Conservation (phyloP, 495 filamentous ascomycete genomes). For the Aspergillus haitiensis region DNA sequence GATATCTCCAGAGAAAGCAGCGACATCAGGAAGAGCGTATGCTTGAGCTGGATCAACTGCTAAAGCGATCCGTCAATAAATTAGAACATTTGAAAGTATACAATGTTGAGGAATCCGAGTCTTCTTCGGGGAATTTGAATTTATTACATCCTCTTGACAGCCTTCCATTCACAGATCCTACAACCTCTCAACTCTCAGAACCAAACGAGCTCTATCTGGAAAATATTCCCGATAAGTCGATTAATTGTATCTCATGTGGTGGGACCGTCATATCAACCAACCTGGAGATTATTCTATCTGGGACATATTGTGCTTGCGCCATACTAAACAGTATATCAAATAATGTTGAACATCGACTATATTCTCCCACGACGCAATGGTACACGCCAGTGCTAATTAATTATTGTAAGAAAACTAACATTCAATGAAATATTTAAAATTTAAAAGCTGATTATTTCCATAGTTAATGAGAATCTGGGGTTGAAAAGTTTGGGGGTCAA, state of each 20-base stretch:
- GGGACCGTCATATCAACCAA: background rate
- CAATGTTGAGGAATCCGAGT: background rate
- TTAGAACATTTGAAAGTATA: background rate
- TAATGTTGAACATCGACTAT: too few relatives aligned
- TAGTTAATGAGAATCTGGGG: slow-evolving; percentile 3
- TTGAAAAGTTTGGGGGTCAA: background rate
- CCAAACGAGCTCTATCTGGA: background rate
- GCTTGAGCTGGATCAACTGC: background rate
- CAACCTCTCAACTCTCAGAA: background rate
- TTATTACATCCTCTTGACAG: background rate
- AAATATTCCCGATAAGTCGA: background rate
- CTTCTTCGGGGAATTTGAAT: background rate
- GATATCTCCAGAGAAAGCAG: slow-evolving; percentile 1
- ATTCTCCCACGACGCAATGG: background rate
- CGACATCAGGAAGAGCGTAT: background rate
- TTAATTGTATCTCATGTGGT: background rate
- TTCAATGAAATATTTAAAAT: too few relatives aligned
- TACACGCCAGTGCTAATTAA: background rate
- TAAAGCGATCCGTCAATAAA: background rate
- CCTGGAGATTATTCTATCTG: background rate
- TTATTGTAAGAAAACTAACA: background rate
- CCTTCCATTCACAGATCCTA: background rate
- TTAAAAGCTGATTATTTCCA: too few relatives aligned
- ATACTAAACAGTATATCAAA: background rate
- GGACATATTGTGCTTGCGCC: background rate